Conservation (phyloP, 192 early-diverging fungal genomes). For the Lunasporangiospora selenospora region DNA sequence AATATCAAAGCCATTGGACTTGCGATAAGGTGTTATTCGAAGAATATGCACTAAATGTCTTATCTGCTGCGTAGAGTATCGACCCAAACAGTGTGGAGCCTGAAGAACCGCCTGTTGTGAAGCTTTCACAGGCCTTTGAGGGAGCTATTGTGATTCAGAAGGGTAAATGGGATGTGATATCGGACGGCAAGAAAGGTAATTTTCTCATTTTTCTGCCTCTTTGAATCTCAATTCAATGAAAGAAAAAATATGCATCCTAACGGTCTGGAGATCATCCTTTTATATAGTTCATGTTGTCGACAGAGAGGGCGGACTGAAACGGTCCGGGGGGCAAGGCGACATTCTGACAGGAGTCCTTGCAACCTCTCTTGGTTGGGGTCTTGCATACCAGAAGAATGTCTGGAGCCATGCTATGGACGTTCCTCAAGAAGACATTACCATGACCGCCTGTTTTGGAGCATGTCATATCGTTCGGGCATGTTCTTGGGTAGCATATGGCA, state of each 20-base stretch:
- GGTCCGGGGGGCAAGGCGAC: conserved; percentile 98
- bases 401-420: conserved; percentile 59
- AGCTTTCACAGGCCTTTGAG: conserved; percentile 62
- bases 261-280: background rate
- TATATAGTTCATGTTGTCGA: conserved; percentile 64
- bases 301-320: conserved; percentile 73
- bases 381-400: conserved; percentile 60
- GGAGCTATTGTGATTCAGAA: conserved; percentile 85
- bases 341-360: conserved; percentile 84
- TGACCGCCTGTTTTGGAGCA: conserved; percentile 76
- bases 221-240: conserved; percentile 2
- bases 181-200: conserved; percentile 71
- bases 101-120: conserved; percentile 14
- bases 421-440: conserved; percentile 27
- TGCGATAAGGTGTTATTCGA: background rate
- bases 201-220: background rate
- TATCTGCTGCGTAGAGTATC: conserved; percentile 19
- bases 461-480: conserved; percentile 61
- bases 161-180: conserved; percentile 76
- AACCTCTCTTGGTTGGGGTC: conserved; percentile 90
- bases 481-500: conserved; percentile 62
- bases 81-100: conserved; percentile 18
- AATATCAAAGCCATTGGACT: too few species aligned
- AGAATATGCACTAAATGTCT: background rate
- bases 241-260: too few species aligned